Conservation (phyloP, 1,139 yeast genomes). For the Kurtzmaniella quercitrusa region DNA sequence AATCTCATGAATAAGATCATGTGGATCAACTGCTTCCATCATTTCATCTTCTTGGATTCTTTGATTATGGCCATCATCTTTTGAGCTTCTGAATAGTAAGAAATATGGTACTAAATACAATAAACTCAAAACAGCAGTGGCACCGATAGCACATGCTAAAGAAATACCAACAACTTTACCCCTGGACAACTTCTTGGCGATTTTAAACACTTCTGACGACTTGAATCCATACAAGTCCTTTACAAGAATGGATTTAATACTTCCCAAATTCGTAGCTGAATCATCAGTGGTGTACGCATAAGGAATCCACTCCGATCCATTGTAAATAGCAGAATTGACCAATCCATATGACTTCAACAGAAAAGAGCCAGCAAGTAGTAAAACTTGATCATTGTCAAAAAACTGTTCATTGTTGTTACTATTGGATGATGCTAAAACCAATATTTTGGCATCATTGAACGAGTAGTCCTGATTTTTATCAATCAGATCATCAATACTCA, state of each 20-base stretch:
- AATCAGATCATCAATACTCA: conserved; percentile 33
- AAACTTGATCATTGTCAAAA: conserved; percentile 41
- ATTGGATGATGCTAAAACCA: conserved; percentile 28
- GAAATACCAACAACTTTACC: conserved; percentile 90
- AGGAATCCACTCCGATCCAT: conserved; percentile 74
- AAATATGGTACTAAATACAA: conserved; percentile 55
- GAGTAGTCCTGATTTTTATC: conserved; percentile 21
- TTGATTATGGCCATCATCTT: conserved; percentile 27
- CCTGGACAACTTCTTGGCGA: conserved; percentile 21
- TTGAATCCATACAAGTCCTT: conserved; percentile 35
- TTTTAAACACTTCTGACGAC: conserved; percentile 33
- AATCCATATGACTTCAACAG: conserved; percentile 50
- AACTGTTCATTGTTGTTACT: conserved; percentile 24
- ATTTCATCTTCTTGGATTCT: conserved; percentile 65
- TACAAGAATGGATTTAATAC: conserved; percentile 29
- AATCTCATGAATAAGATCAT: conserved; percentile 56
- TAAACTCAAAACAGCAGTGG: conserved; percentile 64
- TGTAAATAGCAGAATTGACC: conserved; percentile 64
- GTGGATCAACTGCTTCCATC: conserved; percentile 66
- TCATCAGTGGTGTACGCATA: conserved; percentile 34
- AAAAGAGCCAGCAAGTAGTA: conserved; percentile 64
- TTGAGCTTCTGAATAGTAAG: conserved; percentile 43
- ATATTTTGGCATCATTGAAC: conserved; percentile 39
- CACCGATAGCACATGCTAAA: conserved; percentile 81
- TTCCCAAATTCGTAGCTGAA: conserved; percentile 21